Percentiles rank a stretch among this genome's conserved stretches.
Conservation (phyloP, 352 stramenopile species). For the Lagenidium giganteum region DNA sequence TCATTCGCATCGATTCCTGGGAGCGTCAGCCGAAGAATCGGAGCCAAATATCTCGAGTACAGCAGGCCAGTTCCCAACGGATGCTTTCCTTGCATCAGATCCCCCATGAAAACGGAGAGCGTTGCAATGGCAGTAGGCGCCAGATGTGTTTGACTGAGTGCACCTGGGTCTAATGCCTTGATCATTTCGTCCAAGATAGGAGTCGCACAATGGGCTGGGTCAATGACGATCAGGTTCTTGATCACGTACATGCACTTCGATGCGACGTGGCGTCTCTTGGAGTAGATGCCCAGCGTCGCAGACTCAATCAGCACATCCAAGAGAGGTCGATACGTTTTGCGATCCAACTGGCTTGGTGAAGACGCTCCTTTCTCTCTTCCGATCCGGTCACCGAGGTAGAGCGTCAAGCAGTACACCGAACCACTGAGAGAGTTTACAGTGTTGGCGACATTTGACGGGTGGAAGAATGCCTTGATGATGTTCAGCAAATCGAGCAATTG, state of each 20-base stretch:
- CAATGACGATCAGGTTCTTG: conserved; percentile 60
- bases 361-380: conserved; percentile 37
- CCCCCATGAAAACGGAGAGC: conserved; percentile 51
- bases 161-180: conserved; percentile 56
- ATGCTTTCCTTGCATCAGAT: conserved; percentile 59
- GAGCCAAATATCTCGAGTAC: conserved; percentile 50
- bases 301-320: conserved; percentile 48
- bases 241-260: conserved; percentile 69
- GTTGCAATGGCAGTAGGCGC: conserved; percentile 65
- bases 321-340: conserved; percentile 28
- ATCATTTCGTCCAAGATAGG: conserved; percentile 69
- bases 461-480: conserved; percentile 63
- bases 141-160: conserved; percentile 69
- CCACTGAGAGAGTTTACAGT: conserved; percentile 45
- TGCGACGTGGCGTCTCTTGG: conserved; percentile 52
- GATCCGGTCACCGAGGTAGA: conserved; percentile 37
- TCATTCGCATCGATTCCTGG: conserved; percentile 76
- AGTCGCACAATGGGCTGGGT: conserved; percentile 27
- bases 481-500: conserved; percentile 56
- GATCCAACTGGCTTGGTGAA: conserved; percentile 8
- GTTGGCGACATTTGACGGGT: conserved; percentile 67
- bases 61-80: conserved; percentile 34
- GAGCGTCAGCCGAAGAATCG: conserved; percentile 54
- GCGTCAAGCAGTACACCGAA: conserved; percentile 51
- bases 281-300: conserved; percentile 68